These are phyloP conservation scores for Stephania cephalantha DNA, from an alignment of 164 flowering plant species.

Conservation along the genomic window DNA sequence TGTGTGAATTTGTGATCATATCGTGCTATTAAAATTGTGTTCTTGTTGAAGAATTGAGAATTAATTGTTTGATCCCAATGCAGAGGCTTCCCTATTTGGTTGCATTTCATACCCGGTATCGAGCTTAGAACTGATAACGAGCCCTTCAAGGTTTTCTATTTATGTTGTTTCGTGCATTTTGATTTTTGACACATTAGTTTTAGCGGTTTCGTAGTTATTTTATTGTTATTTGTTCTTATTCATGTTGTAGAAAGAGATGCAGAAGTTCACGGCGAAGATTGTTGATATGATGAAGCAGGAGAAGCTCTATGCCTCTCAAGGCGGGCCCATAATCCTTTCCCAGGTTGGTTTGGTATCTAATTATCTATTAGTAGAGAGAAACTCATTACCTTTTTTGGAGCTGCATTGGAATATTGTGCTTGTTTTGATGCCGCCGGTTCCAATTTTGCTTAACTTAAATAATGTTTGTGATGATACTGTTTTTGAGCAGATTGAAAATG, in stretches of 20 bases:
- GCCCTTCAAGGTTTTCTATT: slow-evolving; percentile 70
- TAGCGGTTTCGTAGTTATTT: neutral
- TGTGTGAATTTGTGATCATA: neutral
- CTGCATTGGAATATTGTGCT: neutral
- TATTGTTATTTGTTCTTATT: neutral
- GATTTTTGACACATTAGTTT: neutral
- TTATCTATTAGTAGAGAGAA: neutral
- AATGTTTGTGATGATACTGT: neutral
- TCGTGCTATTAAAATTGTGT: neutral
- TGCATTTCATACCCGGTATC: slow-evolving; percentile 89
- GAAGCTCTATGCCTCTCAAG: slow-evolving; percentile 91
- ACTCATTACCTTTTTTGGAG: neutral
- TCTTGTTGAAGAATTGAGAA: neutral
- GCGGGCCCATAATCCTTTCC: slow-evolving; percentile 97
- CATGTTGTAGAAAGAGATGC: slow-evolving; percentile 72
- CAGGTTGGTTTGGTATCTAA: slow-evolving; percentile 46
- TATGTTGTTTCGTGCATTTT: neutral
- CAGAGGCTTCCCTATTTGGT: slow-evolving; percentile 98
- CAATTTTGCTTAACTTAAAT: neutral
- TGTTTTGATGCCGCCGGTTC: neutral
- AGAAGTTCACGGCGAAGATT: slow-evolving; percentile 76
- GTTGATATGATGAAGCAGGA: slow-evolving; percentile 88
- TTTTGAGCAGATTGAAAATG: slow-evolving; percentile 80
- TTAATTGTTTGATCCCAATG: slow-evolving; percentile 2
- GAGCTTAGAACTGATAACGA: slow-evolving; percentile 78